These are phyloP conservation scores for Cryptococcus sp. DNA, from an alignment of 1,284 basidiomycete species.

Conservation along the genomic window DNA sequence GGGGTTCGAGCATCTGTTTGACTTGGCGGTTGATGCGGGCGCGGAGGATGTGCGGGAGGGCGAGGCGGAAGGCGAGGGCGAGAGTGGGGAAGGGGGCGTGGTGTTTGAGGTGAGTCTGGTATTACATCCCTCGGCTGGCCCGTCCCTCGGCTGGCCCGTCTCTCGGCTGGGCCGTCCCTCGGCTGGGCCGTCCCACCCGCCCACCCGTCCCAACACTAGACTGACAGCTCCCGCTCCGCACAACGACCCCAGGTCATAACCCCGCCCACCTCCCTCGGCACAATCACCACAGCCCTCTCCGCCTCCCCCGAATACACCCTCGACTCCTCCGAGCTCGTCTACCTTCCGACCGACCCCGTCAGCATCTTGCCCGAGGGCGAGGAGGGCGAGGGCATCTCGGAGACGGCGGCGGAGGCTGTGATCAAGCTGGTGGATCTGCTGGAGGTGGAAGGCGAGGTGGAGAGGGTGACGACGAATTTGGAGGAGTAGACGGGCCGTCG, in stretches of 20 bases:
- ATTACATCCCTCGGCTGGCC: not conserved
- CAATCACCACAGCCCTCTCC: slow-evolving; percentile 22
- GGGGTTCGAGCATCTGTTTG: slow-evolving; percentile 46
- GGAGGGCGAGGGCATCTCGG: slow-evolving; percentile 26
- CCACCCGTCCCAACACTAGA: too few species aligned
- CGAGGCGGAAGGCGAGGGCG: not conserved
- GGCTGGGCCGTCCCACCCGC: too few species aligned
- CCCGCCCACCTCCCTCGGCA: slow-evolving; percentile 29
- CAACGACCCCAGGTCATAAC: slow-evolving; percentile 35
- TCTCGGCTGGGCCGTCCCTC: not conserved
- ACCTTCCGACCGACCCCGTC: slow-evolving; percentile 35
- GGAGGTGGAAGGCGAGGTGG: slow-evolving; percentile 45
- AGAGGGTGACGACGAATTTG: slow-evolving; percentile 49
- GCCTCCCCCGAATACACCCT: slow-evolving; percentile 17
- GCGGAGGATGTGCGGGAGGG: slow-evolving; percentile 54
- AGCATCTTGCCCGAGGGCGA: slow-evolving; percentile 4
- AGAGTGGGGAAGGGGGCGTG: slow-evolving; percentile 34
- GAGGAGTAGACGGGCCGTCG: slow-evolving; percentile 7
- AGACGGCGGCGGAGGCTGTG: slow-evolving; percentile 35
- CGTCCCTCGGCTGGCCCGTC: too few species aligned
- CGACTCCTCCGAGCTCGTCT: slow-evolving; percentile 36
- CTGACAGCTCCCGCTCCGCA: not conserved
- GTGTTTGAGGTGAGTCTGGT: slow-evolving; percentile 13
- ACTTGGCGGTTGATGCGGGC: slow-evolving; percentile 47
- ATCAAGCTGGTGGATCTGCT: slow-evolving; percentile 30